Evolutionary conservation across 179 eudicot species (phyloP).

Genomic region (Drosera spatulata): DNA sequence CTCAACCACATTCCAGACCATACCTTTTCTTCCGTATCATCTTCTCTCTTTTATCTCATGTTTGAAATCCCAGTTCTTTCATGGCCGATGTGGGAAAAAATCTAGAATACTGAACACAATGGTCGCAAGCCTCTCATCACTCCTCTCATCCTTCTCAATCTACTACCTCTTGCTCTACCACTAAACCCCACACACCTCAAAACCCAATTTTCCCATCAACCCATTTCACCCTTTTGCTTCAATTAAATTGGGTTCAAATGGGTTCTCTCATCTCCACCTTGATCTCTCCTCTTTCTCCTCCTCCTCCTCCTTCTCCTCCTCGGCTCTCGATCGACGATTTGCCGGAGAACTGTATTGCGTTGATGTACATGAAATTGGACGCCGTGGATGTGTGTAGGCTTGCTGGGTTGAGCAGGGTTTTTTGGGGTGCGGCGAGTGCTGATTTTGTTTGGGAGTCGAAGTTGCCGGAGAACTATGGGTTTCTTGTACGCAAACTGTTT

Average conservation of each 20-base stretch:
- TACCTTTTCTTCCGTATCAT: too few relatives aligned
- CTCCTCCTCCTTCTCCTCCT: neutral
- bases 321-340: slow-evolving; percentile 33
- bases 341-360: slow-evolving; percentile 52
- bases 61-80: neutral
- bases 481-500: slow-evolving; percentile 28
- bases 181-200: neutral
- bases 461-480: slow-evolving; percentile 37
- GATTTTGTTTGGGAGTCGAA: slow-evolving; percentile 54
- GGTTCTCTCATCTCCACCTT: slow-evolving; percentile 32
- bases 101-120: slow-evolving; percentile 11
- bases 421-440: slow-evolving; percentile 35
- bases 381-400: slow-evolving; percentile 44
- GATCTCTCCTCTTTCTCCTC: neutral
- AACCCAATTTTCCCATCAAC: too few relatives aligned
- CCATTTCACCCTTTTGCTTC: neutral
- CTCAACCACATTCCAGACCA: too few relatives aligned
- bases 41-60: too few relatives aligned
- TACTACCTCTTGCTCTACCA: slow-evolving; percentile 27
- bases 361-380: slow-evolving; percentile 28
- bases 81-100: neutral
- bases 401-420: slow-evolving; percentile 26
- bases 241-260: slow-evolving; percentile 11
- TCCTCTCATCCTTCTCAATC: slow-evolving; percentile 8
- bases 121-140: slow-evolving; percentile 4